These are phyloP conservation scores for Platanthera guangdongensis DNA, from an alignment of 106 monocot species.

Conservation along the genomic window DNA sequence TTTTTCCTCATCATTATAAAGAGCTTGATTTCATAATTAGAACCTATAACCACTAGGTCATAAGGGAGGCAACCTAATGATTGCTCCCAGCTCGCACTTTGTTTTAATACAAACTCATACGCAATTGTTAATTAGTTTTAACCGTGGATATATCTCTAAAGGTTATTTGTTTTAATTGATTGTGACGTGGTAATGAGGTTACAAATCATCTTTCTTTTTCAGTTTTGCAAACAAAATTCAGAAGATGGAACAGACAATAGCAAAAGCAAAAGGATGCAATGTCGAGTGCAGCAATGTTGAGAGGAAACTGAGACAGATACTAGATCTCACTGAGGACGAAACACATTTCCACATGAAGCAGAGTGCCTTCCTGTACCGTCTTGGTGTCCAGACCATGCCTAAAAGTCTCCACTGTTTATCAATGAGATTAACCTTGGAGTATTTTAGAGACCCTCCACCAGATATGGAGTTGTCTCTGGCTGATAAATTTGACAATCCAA, in stretches of 20 bases:
- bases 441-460: constrained; percentile 27
- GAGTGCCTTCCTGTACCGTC: constrained; percentile 61
- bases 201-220: constrained; percentile 1
- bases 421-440: constrained; percentile 54
- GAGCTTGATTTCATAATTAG: not conserved
- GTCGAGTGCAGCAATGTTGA: constrained; percentile 54
- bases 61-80: not conserved
- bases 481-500: constrained; percentile 35
- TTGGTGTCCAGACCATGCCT: constrained; percentile 61
- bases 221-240: constrained; percentile 37
- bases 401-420: constrained; percentile 62
- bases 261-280: constrained; percentile 40
- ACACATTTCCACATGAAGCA: constrained; percentile 64
- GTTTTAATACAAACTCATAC: not conserved
- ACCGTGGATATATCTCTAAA: not conserved
- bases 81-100: not conserved
- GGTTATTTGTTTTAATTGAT: not conserved
- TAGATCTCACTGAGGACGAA: constrained; percentile 65
- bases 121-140: not conserved
- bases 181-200: not conserved
- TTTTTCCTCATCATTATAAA: not conserved
- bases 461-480: constrained; percentile 20
- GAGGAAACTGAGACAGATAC: constrained; percentile 54
- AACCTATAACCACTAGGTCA: not conserved
- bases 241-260: constrained; percentile 44